Evolutionary conservation across 257 asterid genomes (phyloP).

Genomic region (Leonotis leonurus): DNA sequence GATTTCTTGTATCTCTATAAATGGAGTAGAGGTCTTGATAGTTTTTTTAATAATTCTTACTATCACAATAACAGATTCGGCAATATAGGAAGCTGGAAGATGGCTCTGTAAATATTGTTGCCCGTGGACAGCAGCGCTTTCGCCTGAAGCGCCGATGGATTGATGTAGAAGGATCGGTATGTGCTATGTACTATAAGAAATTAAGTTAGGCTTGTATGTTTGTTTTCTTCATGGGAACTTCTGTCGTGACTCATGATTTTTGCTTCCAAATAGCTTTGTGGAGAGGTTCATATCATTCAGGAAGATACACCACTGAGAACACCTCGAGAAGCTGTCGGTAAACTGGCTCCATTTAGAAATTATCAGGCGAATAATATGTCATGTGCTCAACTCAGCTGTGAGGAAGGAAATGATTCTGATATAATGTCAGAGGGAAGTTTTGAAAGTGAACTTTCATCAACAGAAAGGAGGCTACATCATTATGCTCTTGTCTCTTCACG

Average conservation of each 20-base stretch:
- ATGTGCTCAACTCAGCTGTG: conserved; percentile 25
- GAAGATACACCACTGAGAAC: conserved; percentile 86
- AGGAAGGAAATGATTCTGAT: conserved; percentile 69
- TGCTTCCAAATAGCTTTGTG: conserved; percentile 53
- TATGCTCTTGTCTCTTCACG: conserved; percentile 50
- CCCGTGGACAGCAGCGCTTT: conserved; percentile 95
- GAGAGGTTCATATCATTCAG: conserved; percentile 71
- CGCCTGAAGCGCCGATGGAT: conserved; percentile 77
- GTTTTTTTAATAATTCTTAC: not conserved
- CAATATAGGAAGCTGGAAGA: conserved; percentile 84
- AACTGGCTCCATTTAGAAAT: conserved; percentile 50
- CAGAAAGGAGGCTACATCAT: conserved; percentile 73
- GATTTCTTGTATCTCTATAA: not conserved
- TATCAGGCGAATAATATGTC: conserved; percentile 18
- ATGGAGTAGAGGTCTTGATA: not conserved
- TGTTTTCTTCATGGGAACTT: conserved; percentile 8
- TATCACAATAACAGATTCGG: conserved; percentile 55
- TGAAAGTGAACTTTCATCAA: conserved; percentile 69
- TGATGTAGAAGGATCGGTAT: conserved; percentile 79
- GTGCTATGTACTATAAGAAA: conserved; percentile 33
- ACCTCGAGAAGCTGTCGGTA: conserved; percentile 84
- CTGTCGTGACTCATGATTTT: not conserved
- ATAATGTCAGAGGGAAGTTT: conserved; percentile 80
- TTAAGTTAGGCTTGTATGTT: conserved; percentile 5
- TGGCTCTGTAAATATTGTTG: conserved; percentile 82